phyloP scores from a whole-genome alignment of 345 rosid genomes.

The Mallotus nudiflorus region DNA sequence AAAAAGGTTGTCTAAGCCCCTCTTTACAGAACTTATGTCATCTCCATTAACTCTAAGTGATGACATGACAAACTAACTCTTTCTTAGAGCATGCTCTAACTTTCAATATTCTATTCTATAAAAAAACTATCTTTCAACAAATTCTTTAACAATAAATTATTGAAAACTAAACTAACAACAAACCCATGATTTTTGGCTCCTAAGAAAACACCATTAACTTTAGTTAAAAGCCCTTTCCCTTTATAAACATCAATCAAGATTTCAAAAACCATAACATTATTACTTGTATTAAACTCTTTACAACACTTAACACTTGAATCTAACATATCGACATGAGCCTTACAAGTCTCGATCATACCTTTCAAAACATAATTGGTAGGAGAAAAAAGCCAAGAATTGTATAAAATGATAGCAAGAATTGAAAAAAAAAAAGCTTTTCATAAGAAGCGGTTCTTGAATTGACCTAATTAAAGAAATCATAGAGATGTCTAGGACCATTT shows the following conservation, averaged over 20 bases:
- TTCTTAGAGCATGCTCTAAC: too few species aligned
- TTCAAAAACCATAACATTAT: slow-evolving; percentile 38
- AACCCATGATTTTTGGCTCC: slow-evolving; percentile 34
- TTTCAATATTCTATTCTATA: too few species aligned
- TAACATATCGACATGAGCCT: slow-evolving; percentile 45
- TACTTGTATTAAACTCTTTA: slow-evolving; percentile 29
- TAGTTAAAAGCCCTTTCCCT: slow-evolving; percentile 42
- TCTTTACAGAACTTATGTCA: too few species aligned
- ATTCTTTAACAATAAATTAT: slow-evolving; percentile 58
- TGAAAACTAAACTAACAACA: slow-evolving; percentile 43
- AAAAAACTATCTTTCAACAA: slow-evolving; percentile 53
- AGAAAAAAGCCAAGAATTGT: slow-evolving; percentile 43
- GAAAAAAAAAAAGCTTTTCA: slow-evolving; percentile 55
- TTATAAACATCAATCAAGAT: slow-evolving; percentile 56
- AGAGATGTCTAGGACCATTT: slow-evolving; percentile 51
- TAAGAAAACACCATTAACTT: slow-evolving; percentile 47
- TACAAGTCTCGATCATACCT: slow-evolving; percentile 43
- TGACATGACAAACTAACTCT: too few species aligned
- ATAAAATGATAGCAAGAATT: slow-evolving; percentile 44
- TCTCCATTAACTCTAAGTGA: too few species aligned
- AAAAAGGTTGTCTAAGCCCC: too few species aligned
- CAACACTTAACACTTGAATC: slow-evolving; percentile 44
- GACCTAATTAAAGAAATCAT: slow-evolving; percentile 65
- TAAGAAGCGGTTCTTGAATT: slow-evolving; percentile 33
- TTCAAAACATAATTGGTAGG: slow-evolving; percentile 41